These are phyloP conservation scores for Quercus ilex DNA, from an alignment of 306 rosid genomes.

Conservation along the genomic window DNA sequence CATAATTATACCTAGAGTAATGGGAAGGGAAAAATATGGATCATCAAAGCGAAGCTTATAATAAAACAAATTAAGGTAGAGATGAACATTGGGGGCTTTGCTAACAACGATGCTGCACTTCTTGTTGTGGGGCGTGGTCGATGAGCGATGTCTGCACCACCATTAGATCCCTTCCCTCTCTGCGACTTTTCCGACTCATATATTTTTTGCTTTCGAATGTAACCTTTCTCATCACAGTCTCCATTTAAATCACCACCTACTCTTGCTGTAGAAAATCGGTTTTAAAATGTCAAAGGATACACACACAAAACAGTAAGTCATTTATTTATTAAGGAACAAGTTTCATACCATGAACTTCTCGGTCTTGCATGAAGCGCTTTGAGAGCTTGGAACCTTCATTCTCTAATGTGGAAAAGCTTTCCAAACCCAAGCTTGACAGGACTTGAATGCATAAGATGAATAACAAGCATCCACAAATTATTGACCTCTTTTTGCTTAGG, in stretches of 20 bases:
- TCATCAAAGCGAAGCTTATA: background rate
- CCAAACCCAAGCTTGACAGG: background rate
- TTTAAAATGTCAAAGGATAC: background rate
- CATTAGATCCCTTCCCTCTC: constrained; percentile 15
- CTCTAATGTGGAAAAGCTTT: background rate
- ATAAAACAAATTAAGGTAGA: background rate
- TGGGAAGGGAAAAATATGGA: background rate
- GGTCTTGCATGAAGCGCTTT: background rate
- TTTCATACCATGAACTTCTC: constrained; percentile 11
- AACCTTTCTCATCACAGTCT: background rate
- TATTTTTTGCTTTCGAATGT: background rate
- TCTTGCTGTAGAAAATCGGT: background rate
- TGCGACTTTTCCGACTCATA: background rate
- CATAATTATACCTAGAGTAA: background rate
- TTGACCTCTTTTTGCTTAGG: background rate
- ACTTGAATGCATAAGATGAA: background rate
- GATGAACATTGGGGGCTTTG: background rate
- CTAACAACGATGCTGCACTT: background rate
- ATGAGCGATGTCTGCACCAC: constrained; percentile 13
- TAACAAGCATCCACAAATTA: background rate
- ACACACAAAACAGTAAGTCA: background rate
- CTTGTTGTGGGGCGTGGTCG: background rate
- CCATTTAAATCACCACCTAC: background rate
- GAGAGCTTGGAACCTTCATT: background rate
- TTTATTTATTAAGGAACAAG: background rate